These are phyloP conservation scores for Plasmopara halstedii DNA, from an alignment of 352 stramenopile species.

Conservation along the genomic window DNA sequence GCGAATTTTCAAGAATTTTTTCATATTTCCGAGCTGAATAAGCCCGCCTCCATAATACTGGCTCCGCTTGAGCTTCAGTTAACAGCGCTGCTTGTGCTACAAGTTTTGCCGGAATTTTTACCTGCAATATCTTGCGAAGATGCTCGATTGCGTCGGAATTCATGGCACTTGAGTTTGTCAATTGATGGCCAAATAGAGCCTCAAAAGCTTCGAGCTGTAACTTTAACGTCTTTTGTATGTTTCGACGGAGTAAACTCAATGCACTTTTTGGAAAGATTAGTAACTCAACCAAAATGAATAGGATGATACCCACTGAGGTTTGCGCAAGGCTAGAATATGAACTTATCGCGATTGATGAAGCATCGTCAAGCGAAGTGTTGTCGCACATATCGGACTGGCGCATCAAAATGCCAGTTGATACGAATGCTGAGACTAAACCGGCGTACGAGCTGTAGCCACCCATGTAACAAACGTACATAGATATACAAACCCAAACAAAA, in stretches of 20 bases:
- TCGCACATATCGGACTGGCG: slow-evolving; percentile 50
- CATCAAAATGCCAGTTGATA: slow-evolving; percentile 54
- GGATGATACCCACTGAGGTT: slow-evolving; percentile 59
- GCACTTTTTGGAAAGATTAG: slow-evolving; percentile 51
- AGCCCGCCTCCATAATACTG: slow-evolving; percentile 46
- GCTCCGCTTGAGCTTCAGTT: slow-evolving; percentile 45
- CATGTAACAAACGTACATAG: slow-evolving; percentile 62
- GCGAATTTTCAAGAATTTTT: slow-evolving; percentile 45
- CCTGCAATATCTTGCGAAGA: slow-evolving; percentile 42
- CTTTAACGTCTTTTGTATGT: slow-evolving; percentile 61
- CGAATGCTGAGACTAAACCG: slow-evolving; percentile 62
- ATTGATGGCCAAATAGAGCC: slow-evolving; percentile 55
- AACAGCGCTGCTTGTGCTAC: slow-evolving; percentile 41
- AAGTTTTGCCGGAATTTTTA: slow-evolving; percentile 43
- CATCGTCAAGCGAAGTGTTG: slow-evolving; percentile 21
- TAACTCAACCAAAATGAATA: slow-evolving; percentile 69
- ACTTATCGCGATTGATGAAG: slow-evolving; percentile 37
- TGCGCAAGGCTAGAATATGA: slow-evolving; percentile 71
- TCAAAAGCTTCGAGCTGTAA: slow-evolving; percentile 51
- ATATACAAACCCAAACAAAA: slow-evolving; percentile 64
- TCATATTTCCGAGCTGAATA: slow-evolving; percentile 71
- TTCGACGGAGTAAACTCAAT: slow-evolving; percentile 38
- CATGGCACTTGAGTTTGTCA: slow-evolving; percentile 39
- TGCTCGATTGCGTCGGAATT: slow-evolving; percentile 35
- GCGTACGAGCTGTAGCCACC: slow-evolving; percentile 54